phyloP scores from a whole-genome alignment of 208 protist genomes.

The Acanthamoeba healyi region DNA sequence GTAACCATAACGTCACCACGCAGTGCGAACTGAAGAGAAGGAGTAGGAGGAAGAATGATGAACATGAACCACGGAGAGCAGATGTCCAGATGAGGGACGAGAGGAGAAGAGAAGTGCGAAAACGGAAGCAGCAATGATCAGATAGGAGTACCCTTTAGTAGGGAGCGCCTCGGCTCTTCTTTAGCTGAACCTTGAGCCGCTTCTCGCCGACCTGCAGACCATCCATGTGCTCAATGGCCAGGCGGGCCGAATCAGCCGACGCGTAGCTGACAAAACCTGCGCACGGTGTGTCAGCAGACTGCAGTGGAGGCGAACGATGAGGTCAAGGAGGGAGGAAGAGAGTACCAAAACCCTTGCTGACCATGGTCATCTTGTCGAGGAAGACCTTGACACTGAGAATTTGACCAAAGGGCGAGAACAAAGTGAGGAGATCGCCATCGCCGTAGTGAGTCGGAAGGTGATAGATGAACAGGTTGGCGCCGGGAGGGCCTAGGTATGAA shows the following conservation, averaged over 20 bases:
- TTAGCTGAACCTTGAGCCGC: conserved; percentile 85
- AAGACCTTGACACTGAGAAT: conserved; percentile 84
- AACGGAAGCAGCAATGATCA: background rate
- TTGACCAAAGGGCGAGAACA: conserved; percentile 83
- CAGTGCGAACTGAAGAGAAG: background rate
- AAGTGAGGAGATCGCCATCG: conserved; percentile 76
- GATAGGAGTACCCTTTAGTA: conserved; percentile 39
- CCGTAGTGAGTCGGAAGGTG: conserved; percentile 82
- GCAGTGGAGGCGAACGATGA: background rate
- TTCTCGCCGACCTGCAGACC: conserved; percentile 85
- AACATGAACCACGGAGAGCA: background rate
- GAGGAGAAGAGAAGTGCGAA: background rate
- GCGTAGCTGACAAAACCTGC: conserved; percentile 85
- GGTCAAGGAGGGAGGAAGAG: background rate
- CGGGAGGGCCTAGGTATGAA: conserved; percentile 34
- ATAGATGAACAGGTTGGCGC: conserved; percentile 87
- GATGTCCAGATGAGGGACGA: background rate
- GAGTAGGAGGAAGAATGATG: background rate
- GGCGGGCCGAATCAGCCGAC: conserved; percentile 77
- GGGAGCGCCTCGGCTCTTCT: conserved; percentile 61
- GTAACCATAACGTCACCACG: background rate
- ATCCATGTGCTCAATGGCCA: conserved; percentile 85
- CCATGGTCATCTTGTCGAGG: conserved; percentile 81
- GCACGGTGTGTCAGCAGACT: background rate
- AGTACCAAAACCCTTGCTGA: conserved; percentile 83